A percentile compares a stretch with the other conserved stretches of the same genome.
phyloP scores from a whole-genome alignment of 345 rosid genomes.

The Triadica sebifera region DNA sequence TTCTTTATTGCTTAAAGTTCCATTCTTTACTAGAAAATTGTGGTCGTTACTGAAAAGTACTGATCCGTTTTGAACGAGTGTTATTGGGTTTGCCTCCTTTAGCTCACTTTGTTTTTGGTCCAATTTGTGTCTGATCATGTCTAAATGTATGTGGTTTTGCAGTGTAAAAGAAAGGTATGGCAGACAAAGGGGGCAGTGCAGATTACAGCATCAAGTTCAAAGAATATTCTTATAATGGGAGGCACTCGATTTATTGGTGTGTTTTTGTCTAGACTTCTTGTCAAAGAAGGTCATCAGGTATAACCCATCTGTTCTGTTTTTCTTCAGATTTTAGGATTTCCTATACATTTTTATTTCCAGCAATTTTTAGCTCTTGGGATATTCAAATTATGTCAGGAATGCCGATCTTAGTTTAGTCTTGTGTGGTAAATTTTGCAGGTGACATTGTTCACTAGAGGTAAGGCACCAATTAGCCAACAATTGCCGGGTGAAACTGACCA shows the following conservation, averaged over 20 bases:
- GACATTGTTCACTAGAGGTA: slow-evolving; percentile 91
- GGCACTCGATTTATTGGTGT: slow-evolving; percentile 92
- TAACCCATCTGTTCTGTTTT: neutral
- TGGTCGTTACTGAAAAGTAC: neutral
- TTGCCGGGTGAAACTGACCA: slow-evolving; percentile 87
- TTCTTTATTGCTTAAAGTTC: neutral
- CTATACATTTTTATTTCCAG: neutral
- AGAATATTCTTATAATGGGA: slow-evolving; percentile 85
- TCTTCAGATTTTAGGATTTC: neutral
- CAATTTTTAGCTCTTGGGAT: neutral
- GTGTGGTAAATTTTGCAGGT: slow-evolving; percentile 50
- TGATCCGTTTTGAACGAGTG: neutral
- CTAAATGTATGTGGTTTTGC: slow-evolving; percentile 21
- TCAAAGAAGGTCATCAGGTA: slow-evolving; percentile 94
- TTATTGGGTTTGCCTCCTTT: neutral
- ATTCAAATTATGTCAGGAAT: neutral
- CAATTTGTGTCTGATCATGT: neutral
- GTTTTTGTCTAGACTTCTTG: slow-evolving; percentile 84
- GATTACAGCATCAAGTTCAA: slow-evolving; percentile 58
- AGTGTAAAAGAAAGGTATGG: slow-evolving; percentile 67
- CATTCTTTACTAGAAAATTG: neutral
- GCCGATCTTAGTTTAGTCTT: neutral
- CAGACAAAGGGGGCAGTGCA: slow-evolving; percentile 68
- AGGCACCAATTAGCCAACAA: slow-evolving; percentile 80
- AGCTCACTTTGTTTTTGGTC: neutral